These are phyloP conservation scores for Fonsecaea monophora DNA, from an alignment of 2,329 filamentous ascomycete genomes.

Conservation along the genomic window DNA sequence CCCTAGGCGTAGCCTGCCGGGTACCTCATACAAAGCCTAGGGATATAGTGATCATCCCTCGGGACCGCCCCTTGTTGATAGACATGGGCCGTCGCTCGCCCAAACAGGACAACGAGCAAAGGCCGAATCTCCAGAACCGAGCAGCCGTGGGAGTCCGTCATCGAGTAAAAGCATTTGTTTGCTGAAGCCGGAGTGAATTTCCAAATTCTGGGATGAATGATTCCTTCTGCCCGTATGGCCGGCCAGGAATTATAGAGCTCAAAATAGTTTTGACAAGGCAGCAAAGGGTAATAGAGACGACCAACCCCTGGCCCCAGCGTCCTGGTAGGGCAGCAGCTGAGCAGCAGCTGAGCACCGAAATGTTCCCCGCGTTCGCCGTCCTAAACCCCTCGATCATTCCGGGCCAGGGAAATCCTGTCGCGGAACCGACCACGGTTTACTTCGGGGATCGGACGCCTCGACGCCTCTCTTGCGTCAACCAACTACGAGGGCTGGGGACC, in stretches of 20 bases:
- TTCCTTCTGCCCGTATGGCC: neutral
- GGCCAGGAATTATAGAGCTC: neutral
- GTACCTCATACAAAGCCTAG: no score
- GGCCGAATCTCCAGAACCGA: neutral
- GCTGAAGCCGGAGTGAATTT: neutral
- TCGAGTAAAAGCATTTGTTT: neutral
- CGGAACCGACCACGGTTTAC: neutral
- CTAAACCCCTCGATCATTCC: neutral
- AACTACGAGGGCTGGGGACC: neutral
- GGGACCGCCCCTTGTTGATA: neutral
- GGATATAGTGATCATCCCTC: neutral
- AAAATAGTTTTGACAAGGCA: neutral
- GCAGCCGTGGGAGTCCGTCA: neutral
- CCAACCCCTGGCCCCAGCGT: no score
- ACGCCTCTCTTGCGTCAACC: neutral
- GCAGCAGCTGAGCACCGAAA: neutral
- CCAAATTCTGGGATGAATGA: neutral
- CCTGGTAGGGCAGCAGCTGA: neutral
- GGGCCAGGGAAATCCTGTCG: neutral
- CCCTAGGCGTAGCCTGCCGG: neutral
- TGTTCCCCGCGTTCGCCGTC: constrained; percentile 9
- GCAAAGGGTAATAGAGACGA: no score
- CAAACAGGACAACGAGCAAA: constrained; percentile 17
- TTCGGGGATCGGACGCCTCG: neutral
- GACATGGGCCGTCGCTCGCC: constrained; percentile 6